These are phyloP conservation scores for Coemansia asiatica DNA, from an alignment of 192 early-diverging fungal species.

Conservation along the genomic window DNA sequence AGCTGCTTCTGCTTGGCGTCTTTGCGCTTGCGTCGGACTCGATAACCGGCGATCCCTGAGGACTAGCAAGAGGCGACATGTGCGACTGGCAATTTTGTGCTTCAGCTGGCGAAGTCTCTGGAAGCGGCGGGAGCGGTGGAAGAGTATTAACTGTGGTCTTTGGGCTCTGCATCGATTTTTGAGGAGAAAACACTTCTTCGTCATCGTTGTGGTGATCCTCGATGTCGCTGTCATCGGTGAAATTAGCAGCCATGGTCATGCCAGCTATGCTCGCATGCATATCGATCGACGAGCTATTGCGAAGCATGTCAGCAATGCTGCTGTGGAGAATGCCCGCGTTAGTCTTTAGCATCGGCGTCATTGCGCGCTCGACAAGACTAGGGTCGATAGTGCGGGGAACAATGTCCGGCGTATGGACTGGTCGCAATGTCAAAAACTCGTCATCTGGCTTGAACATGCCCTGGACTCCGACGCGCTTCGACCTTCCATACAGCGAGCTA, in stretches of 20 bases:
- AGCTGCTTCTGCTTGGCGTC: slow-evolving; percentile 7
- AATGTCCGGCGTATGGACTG: slow-evolving; percentile 51
- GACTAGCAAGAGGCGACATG: slow-evolving; percentile 40
- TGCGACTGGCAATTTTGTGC: slow-evolving; percentile 12
- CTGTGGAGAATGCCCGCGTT: slow-evolving; percentile 21
- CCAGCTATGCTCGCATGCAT: neutral
- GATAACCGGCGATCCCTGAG: slow-evolving; percentile 12
- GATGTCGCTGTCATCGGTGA: slow-evolving; percentile 3
- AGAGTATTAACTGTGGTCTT: neutral
- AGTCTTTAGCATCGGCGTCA: slow-evolving; percentile 56
- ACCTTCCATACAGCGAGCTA: neutral
- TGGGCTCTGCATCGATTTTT: neutral
- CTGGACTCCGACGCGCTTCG: neutral
- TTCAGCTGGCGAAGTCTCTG: slow-evolving; percentile 7
- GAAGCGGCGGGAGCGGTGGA: neutral
- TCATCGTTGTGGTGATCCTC: slow-evolving; percentile 1
- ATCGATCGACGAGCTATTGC: slow-evolving; percentile 1
- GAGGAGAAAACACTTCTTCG: no score
- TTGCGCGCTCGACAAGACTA: slow-evolving; percentile 48
- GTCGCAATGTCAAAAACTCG: slow-evolving; percentile 49
- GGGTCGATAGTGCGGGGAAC: slow-evolving; percentile 49
- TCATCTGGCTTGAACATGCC: slow-evolving; percentile 13
- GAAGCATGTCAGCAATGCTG: slow-evolving; percentile 6
- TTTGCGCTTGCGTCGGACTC: neutral
- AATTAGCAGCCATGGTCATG: neutral